Evolutionary conservation across 352 stramenopile genomes (phyloP), one percentile per base, ranked within the genome.

Genomic region (Globisporangium alternatum): DNA sequence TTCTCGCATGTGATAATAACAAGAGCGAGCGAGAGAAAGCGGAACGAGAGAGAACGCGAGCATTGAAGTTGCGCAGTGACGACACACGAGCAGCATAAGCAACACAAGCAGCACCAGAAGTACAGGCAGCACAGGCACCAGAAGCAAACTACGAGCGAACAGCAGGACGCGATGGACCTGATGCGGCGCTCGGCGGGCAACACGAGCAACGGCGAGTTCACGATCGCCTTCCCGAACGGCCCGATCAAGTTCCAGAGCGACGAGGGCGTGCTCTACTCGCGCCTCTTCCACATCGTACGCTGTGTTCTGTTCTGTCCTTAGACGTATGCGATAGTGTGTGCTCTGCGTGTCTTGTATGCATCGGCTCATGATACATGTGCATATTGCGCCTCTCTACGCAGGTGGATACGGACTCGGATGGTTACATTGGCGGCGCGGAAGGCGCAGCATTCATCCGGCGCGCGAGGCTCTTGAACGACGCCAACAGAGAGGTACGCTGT

Each of bases 211-310:
- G 77, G 76, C 44, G 86, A 93, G 65, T 95, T 95, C 68, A 76
- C 74, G 22, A 90, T 95, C 73, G 67, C 75, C 48, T 95, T 93
- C 66, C 75, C 86, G 44, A 91, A 90, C 59, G 86, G 86, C 25
- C 81, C 83, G n/a, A 95, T 95, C 69, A 91, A 88, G 70, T 95
- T 95, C 64, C 71, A 77, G 17, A 89, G 75, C 58, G 84, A 91
- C 56, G 86, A 95, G 66, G 86, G 86, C 56, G 81, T 88, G 37
- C 70, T 95, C 28, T 95, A 93, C 73, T 74, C 84, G 30, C 80
- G 83, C 0, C 65, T 95, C 28, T 95, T 95, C 63, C 86, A 95
- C 56, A 91, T 95, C 60, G 86, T 95, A 72, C 67, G 79, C 21
- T 33, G 9, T 9, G 19, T 12, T 39, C 3, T 48, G n/a, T 6